A percentile compares a stretch with the other conserved stretches of the same genome.
Evolutionary conservation across 1,284 basidiomycete species (phyloP).

Genomic region (Ustilago nuda): DNA sequence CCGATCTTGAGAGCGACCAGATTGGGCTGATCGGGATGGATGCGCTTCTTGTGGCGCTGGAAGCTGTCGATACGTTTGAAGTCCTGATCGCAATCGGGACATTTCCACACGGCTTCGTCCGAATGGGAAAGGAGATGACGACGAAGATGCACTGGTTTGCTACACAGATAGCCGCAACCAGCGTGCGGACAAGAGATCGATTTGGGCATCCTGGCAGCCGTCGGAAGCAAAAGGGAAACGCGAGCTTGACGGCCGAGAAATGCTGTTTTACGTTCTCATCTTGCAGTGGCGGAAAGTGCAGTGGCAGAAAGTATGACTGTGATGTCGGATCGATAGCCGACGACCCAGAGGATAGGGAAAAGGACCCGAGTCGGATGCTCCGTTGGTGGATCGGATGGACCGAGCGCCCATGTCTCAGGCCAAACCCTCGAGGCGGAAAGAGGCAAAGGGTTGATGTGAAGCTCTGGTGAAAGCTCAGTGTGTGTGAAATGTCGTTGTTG

Average conservation of each 20-base stretch:
- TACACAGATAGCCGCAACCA: constrained; percentile 44
- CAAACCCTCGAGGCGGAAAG: too few relatives aligned
- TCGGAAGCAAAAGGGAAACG: not conserved
- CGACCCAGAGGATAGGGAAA: too few relatives aligned
- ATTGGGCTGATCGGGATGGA: constrained; percentile 37
- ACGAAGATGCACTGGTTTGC: constrained; percentile 49
- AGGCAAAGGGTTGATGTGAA: too few relatives aligned
- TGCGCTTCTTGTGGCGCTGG: constrained; percentile 52
- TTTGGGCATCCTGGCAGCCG: constrained; percentile 32
- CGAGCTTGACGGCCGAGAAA: not conserved
- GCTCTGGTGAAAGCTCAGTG: too few relatives aligned
- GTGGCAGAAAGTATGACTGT: too few relatives aligned
- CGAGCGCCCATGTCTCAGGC: too few relatives aligned
- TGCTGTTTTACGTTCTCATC: not conserved
- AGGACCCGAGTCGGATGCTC: too few relatives aligned
- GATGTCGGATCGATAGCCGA: too few relatives aligned
- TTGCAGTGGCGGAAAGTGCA: too few relatives aligned
- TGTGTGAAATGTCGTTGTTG: too few relatives aligned
- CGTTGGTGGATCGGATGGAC: too few relatives aligned
- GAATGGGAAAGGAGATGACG: constrained; percentile 48
- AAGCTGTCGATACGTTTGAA: constrained; percentile 56
- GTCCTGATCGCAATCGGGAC: constrained; percentile 42
- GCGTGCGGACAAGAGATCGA: constrained; percentile 46
- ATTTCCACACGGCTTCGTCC: constrained; percentile 40
- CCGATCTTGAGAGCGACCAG: constrained; percentile 33